These are phyloP conservation scores for Acanthamoeba castellanii DNA, from an alignment of 208 protist genomes.

Conservation along the genomic window DNA sequence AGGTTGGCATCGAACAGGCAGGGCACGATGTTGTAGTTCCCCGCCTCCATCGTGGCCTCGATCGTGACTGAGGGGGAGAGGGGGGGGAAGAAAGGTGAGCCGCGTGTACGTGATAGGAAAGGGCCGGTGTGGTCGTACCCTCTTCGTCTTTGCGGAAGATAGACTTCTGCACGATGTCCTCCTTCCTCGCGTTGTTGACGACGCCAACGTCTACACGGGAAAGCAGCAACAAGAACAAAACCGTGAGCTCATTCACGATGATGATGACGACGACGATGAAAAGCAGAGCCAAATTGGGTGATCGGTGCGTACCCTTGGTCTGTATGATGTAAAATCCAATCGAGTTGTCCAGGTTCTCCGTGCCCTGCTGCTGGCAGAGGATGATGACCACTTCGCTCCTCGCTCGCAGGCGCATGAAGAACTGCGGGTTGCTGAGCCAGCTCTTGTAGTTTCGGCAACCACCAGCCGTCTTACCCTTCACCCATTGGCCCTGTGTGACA, in stretches of 20 bases:
- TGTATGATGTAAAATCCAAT: conserved; percentile 65
- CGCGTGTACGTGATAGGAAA: too few species aligned
- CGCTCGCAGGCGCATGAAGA: not conserved
- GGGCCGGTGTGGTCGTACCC: not conserved
- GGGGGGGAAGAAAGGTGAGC: not conserved
- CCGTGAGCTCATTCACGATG: not conserved
- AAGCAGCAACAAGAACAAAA: not conserved
- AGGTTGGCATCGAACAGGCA: conserved; percentile 62
- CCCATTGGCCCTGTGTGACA: conserved; percentile 42
- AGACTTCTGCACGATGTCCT: conserved; percentile 58
- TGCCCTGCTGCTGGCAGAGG: conserved; percentile 47
- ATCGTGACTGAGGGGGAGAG: not conserved
- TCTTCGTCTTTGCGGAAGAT: conserved; percentile 70
- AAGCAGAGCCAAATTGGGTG: not conserved
- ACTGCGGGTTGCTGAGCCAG: conserved; percentile 59
- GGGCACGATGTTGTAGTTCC: conserved; percentile 65
- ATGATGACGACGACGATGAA: not conserved
- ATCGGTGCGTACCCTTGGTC: not conserved
- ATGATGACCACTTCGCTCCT: conserved; percentile 47
- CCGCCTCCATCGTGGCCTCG: conserved; percentile 48
- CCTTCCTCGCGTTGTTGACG: conserved; percentile 37
- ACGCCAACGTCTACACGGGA: not conserved
- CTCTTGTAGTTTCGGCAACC: conserved; percentile 60
- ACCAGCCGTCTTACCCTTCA: conserved; percentile 45
- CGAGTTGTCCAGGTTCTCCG: conserved; percentile 39